phyloP scores from a whole-genome alignment of 2,329 filamentous ascomycete genomes.

The Orbilia oligospora region DNA sequence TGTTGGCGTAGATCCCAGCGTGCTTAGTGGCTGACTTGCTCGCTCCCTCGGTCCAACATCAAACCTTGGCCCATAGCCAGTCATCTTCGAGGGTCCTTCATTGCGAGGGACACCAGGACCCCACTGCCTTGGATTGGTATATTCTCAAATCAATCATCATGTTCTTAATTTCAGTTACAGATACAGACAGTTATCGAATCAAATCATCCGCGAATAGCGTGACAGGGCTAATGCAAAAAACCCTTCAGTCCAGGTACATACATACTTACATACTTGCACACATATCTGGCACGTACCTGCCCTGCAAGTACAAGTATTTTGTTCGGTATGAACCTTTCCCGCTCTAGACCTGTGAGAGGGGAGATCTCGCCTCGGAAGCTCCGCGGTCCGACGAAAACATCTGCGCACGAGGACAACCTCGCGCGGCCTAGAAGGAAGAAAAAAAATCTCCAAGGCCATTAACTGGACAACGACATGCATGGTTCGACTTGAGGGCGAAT shows the following conservation, averaged over 20 bases:
- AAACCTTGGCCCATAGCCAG: conserved; percentile 26
- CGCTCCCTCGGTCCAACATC: conserved; percentile 37
- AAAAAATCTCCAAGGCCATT: conserved; percentile 27
- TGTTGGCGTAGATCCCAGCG: conserved; percentile 58
- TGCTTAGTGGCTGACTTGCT: conserved; percentile 56
- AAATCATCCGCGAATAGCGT: conserved; percentile 61
- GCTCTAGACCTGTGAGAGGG: conserved; percentile 28
- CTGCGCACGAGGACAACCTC: conserved; percentile 58
- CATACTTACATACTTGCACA: neutral
- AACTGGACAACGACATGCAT: conserved; percentile 33
- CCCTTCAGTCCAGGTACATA: conserved; percentile 13
- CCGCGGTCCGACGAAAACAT: conserved; percentile 55
- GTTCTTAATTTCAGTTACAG: conserved; percentile 23
- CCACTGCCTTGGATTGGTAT: conserved; percentile 5
- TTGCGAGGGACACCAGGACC: conserved; percentile 2
- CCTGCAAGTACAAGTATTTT: conserved; percentile 28
- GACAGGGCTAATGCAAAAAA: conserved; percentile 34
- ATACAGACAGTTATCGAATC: conserved; percentile 38
- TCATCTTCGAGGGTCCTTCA: conserved; percentile 24
- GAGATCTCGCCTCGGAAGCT: conserved; percentile 56
- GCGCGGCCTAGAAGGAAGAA: conserved; percentile 28
- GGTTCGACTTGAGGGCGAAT: conserved; percentile 46
- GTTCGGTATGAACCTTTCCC: conserved; percentile 13
- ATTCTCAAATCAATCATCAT: conserved; percentile 40
- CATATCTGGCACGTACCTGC: neutral